Base-by-base conservation (phyloP, 2,329 filamentous ascomycete species). In the Ophiocordyceps camponoti-leonardi region DNA sequence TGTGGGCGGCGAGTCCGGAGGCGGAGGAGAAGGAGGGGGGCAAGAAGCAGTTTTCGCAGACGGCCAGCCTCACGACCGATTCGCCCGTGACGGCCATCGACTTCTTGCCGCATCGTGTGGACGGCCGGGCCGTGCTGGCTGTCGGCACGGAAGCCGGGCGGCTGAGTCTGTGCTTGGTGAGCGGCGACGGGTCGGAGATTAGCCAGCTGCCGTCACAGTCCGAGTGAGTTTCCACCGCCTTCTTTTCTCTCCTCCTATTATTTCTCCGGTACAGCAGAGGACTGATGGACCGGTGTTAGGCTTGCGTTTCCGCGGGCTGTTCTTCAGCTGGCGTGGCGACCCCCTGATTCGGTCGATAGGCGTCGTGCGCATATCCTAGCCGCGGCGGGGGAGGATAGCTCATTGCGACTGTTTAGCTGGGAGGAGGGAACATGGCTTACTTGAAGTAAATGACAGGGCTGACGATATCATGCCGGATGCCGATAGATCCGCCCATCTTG, bases 21-120 rank as follows among this genome's bases (percentile, higher is more conserved):
- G 31, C n/a, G 13, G 31, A 35, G 31, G 31, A 33, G 14, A 3
- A 53, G 33, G 62, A 55, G 49, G 58, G 53, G 10, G 53, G 51
- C n/a, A 57, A 54, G 18, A 47, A 56, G 20, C 59, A 60, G 18
- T 78, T 82, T 49, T 57, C 62, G 12, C 74, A 77, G 49, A 69
- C 68, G 7, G 59, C 68, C 3, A 71, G 70, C 1, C 65, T 84
- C 20, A 55, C 72, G 0, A 66, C 75, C 43, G 69, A 72, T 18
- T 67, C 70, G 19, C 69, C 85, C 0, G 77, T 85, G 4, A 88
- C 83, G 0, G 79, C 84, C 0, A 67, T 90, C 23, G 81, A 83
- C 52, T 83, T 87, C 55, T 58, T 78, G 31, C 54, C 61, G 14
- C 56, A 59, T 35, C 19, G 46, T 8, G 52, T 62, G 13, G 52